Base-by-base conservation (phyloP, 2,329 filamentous ascomycete species). In the Neonectria magnoliae region DNA sequence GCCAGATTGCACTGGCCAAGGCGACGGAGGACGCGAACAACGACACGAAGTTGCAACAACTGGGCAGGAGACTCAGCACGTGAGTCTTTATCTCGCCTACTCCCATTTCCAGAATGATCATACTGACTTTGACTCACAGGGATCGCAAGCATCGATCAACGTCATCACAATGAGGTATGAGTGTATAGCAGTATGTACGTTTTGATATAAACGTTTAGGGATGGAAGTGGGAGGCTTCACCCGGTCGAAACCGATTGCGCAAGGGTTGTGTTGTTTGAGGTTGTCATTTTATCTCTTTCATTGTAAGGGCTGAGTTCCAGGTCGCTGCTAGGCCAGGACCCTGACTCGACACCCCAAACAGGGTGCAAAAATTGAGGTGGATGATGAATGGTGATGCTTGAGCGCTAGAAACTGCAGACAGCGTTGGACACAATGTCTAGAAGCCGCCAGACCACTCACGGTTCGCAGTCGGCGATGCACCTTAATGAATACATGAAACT, bases 11-110 rank as follows among this genome's bases (percentile, higher is more conserved):
- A 14, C 82, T 99, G 69, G 91, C 97, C 82, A 90, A 94, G 77
- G 96, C 96, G 3, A 90, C 89, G 45, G 87, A 91, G 65, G 94
- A 98, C 71, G 96, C 96, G 20, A 94, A 97, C 71, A 97, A 98
- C 76, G 96, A 98, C 76, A 89, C 90, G 77, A 92, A 93, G 74
- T 81, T 99, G 75, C 93, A 95, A 73, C 90, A 91, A 68, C 88
- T 99, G 65, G 96, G 94, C 27, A 88, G 96, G 80, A 89, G 95
- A 79, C 91, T 99, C 75, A 98, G 94, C 91, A 97, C 97, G 96
- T 98, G 68, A 78, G 72, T 72, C 36, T n/a, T 16, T 4, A 18
- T 20, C 2, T 7, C 3, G 1, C 13, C 52, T 11, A 6, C 14
- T 22, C 22, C 29, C 44, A 29, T 13, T 25, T 25, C n/a, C 22